Base-by-base conservation (phyloP, 352 stramenopile species). In the Pseudoperonospora humuli region DNA sequence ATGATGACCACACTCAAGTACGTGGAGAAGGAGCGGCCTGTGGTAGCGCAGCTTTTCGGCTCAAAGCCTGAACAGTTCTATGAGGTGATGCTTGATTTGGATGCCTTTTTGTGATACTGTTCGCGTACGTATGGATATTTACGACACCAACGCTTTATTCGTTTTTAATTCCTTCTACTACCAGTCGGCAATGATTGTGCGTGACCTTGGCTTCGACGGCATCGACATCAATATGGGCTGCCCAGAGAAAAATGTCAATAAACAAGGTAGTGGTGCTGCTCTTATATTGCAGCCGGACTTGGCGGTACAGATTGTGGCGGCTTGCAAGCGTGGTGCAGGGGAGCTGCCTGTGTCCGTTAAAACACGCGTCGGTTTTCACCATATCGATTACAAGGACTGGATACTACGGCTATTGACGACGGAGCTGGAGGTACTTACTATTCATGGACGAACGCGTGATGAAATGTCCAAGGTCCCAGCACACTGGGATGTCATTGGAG, bases 181-280 rank as follows among this genome's bases (percentile, higher is more conserved):
- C 15, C 27, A 90, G 76, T 88, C 74, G 7, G 76, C 79, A 2
- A 66, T 77, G 63, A 81, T 92, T 21, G 61, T 87, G 3, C 65
- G 73, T 2, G 76, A 92, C 39, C 57, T 92, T 11, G 76, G 79
- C 39, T 92, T 92, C 48, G 76, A 92, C 37, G 76, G 76, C 36
- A 86, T 92, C 29, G 79, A 92, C 39, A 88, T 92, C 60, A 89
- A 92, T 52, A 89, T 91, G 79, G 79, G 79, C 7, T 91, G 79
- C 20, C 79, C 79, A 0, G 72, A 91, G 25, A 68, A 54, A 10
- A 82, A 85, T 32, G 76, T 91, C 5, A 86, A 77, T 53, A 86
- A 85, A 15, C 79, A 91, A 65, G 70, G 70, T 28, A 87, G 75
- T 41, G 76, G 79, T 6, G 74, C 75, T 0, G 53, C 79, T 7